These are phyloP conservation scores for Spergularia bocconei DNA, from an alignment of 148 eudicot genomes.

Conservation along the genomic window DNA sequence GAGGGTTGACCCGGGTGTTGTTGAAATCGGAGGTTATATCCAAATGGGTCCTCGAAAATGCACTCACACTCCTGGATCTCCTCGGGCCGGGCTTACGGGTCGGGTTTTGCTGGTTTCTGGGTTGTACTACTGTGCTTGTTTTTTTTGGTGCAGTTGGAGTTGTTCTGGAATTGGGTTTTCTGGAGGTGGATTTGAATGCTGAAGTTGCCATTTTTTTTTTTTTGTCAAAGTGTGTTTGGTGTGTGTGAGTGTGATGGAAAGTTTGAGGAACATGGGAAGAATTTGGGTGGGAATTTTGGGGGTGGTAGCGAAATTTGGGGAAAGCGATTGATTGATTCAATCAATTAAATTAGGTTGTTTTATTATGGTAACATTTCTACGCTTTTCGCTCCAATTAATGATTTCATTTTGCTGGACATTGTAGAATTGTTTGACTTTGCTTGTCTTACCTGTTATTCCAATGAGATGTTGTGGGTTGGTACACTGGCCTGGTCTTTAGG, in stretches of 20 bases:
- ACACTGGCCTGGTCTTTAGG: too few relatives aligned
- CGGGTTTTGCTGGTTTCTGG: slow-evolving; percentile 17
- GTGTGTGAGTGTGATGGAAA: background rate
- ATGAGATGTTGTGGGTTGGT: too few relatives aligned
- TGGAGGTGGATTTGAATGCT: slow-evolving; percentile 58
- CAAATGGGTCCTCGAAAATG: slow-evolving; percentile 36
- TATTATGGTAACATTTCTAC: too few relatives aligned
- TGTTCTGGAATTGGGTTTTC: slow-evolving; percentile 31
- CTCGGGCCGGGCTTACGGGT: slow-evolving; percentile 29
- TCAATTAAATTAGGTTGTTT: too few relatives aligned
- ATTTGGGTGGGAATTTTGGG: slow-evolving; percentile 12
- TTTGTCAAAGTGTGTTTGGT: background rate
- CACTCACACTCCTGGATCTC: slow-evolving; percentile 61
- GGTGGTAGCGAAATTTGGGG: background rate
- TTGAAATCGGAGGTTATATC: slow-evolving; percentile 44
- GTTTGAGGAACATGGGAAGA: background rate
- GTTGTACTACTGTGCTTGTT: background rate
- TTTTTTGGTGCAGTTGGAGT: background rate
- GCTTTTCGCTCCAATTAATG: too few relatives aligned
- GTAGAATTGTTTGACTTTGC: too few relatives aligned
- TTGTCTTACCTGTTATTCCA: too few relatives aligned
- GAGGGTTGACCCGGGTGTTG: slow-evolving; percentile 67
- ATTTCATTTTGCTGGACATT: too few relatives aligned
- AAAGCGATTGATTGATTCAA: background rate
- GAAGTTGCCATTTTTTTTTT: slow-evolving; percentile 52